phyloP scores from a whole-genome alignment of 176 grass and related monocot genomes.

The Cocos nucifera region DNA sequence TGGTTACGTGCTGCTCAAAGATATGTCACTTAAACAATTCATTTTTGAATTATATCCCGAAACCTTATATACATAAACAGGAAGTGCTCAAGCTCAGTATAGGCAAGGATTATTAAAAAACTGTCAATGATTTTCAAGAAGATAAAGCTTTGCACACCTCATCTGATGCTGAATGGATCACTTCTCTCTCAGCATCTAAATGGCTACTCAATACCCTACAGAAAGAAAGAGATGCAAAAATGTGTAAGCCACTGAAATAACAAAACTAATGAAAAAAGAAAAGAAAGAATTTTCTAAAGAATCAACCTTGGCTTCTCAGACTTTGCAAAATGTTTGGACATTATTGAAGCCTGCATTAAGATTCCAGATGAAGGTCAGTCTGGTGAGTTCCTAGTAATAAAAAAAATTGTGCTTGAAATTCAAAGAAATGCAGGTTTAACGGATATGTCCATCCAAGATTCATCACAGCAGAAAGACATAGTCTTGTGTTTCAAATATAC shows the following conservation, averaged over 20 bases:
- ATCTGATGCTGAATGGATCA: constrained; percentile 9
- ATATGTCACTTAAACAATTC: too few species aligned
- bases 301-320: constrained; percentile 85
- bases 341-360: constrained; percentile 78
- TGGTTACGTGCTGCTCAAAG: too few species aligned
- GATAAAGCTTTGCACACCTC: constrained; percentile 23
- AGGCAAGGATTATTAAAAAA: background rate
- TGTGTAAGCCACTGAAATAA: constrained; percentile 6
- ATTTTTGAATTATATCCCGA: too few species aligned
- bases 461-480: too few species aligned
- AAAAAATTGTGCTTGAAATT: too few species aligned
- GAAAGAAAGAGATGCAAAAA: constrained; percentile 2
- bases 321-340: constrained; percentile 89
- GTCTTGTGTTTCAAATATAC: too few species aligned
- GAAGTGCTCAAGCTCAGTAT: too few species aligned
- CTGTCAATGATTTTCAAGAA: constrained; percentile 1
- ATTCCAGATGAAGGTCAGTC: background rate
- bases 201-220: constrained; percentile 31
- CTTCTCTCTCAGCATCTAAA: constrained; percentile 31
- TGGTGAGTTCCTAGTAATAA: too few species aligned
- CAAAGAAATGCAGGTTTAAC: too few species aligned
- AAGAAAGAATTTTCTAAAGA: constrained; percentile 6
- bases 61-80: too few species aligned
- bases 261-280: background rate
- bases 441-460: too few species aligned